Evolutionary conservation across 2,329 filamentous ascomycete genomes (phyloP).

Genomic region (Sporothrix schenckii): DNA sequence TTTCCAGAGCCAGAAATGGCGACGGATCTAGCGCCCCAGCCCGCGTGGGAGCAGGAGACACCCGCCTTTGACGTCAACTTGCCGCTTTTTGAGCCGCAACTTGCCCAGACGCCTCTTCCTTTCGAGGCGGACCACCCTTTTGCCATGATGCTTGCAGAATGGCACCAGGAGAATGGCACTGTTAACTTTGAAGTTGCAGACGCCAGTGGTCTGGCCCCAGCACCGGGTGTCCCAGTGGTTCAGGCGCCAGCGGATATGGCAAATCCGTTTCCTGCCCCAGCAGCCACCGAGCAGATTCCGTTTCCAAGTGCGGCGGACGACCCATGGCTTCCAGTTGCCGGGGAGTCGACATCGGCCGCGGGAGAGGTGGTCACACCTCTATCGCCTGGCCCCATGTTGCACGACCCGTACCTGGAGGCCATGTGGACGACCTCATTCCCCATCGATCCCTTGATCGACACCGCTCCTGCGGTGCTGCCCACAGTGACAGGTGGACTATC

Average conservation of each 20-base stretch:
- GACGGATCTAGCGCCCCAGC: not conserved
- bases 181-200: not conserved
- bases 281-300: not conserved
- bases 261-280: not conserved
- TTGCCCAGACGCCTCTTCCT: not conserved
- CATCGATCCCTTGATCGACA: not conserved
- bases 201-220: not conserved
- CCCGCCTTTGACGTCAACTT: not conserved
- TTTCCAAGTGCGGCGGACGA: not conserved
- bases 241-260: not conserved
- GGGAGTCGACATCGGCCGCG: not conserved
- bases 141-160: not conserved
- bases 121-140: not conserved
- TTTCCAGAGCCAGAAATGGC: not conserved
- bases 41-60: not conserved
- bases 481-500: not conserved
- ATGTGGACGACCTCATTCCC: not conserved
- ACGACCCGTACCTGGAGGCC: not conserved
- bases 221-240: not conserved
- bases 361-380: not conserved
- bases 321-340: not conserved
- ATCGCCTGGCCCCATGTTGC: not conserved
- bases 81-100: not conserved
- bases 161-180: not conserved
- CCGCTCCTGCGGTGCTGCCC: not conserved